These are phyloP conservation scores for Cytospora leucostoma DNA, from an alignment of 2,329 filamentous ascomycete species.

Conservation along the genomic window DNA sequence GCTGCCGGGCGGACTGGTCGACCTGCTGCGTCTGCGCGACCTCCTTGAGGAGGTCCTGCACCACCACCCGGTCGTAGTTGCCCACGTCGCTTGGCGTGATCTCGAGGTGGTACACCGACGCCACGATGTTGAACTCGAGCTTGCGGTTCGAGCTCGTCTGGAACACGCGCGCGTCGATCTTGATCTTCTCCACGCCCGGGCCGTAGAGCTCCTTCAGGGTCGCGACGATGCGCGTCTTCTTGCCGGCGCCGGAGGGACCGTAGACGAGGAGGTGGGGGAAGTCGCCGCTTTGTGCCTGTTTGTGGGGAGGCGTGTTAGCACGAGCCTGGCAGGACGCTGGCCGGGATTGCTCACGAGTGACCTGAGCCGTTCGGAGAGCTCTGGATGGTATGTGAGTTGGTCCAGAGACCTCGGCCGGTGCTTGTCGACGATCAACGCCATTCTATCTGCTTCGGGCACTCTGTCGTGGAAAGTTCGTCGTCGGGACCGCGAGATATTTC, in stretches of 20 bases:
- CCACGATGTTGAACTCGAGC: constrained; percentile 98
- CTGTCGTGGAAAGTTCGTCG: constrained; percentile 14
- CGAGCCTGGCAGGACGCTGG: not conserved
- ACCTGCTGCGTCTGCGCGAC: constrained; percentile 99
- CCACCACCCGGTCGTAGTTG: constrained; percentile 91
- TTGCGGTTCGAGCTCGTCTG: constrained; percentile 95
- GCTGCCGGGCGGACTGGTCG: constrained; percentile 85
- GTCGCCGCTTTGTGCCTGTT: constrained; percentile 89
- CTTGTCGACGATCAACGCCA: constrained; percentile 73
- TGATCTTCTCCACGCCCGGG: constrained; percentile 98
- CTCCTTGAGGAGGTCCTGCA: constrained; percentile 95
- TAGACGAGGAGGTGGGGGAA: constrained; percentile 98
- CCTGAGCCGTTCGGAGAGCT: constrained; percentile 82
- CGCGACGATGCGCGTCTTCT: constrained; percentile 95
- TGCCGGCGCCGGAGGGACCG: constrained; percentile 92
- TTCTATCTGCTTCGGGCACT: constrained; percentile 38
- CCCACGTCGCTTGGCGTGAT: constrained; percentile 97
- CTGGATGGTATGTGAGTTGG: constrained; percentile 80
- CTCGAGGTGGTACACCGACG: constrained; percentile 95
- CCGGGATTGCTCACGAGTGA: constrained; percentile 66
- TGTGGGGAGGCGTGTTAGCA: constrained; percentile 21
- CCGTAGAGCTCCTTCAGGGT: constrained; percentile 95
- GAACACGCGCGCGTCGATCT: constrained; percentile 96
- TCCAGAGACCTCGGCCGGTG: constrained; percentile 75
- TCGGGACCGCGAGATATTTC: not conserved